Conservation (phyloP, 495 filamentous ascomycete species). For the Tuber melanosporum region DNA sequence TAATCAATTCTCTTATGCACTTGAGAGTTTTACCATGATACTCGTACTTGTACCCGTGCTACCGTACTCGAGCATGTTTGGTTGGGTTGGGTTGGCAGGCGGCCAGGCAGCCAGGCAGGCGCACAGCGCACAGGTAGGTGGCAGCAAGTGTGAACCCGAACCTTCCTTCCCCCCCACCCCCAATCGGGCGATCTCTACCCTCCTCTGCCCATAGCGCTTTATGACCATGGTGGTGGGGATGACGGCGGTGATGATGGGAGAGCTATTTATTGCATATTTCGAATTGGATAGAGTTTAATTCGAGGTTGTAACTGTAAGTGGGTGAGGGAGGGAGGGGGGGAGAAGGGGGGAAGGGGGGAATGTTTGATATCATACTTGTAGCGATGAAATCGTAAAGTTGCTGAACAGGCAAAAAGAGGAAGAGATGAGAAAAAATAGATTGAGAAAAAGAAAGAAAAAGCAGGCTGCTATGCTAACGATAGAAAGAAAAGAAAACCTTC, state of each 20-base stretch:
- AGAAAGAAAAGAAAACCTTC: background rate
- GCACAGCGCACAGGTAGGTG: too few relatives aligned
- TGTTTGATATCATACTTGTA: background rate
- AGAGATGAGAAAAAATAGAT: background rate
- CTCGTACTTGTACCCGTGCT: too few relatives aligned
- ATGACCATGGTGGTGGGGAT: background rate
- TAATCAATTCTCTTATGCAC: background rate
- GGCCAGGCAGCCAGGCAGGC: too few relatives aligned
- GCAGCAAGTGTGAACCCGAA: too few relatives aligned
- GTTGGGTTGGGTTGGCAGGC: background rate
- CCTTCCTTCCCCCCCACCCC: too few relatives aligned
- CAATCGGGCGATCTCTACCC: background rate
- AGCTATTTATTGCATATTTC: background rate
- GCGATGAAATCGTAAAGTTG: background rate
- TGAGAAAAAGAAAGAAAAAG: background rate
- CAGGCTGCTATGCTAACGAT: background rate
- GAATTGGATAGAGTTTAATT: background rate
- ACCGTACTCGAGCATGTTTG: background rate
- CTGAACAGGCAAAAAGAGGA: background rate
- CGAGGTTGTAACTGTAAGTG: background rate
- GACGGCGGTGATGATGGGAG: background rate
- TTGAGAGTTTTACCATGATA: background rate
- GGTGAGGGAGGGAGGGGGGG: background rate
- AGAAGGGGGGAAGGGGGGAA: background rate
- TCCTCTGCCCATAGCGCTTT: background rate